phyloP scores from a whole-genome alignment of 176 grass and related monocot species.

The Alloteropsis semialata region DNA sequence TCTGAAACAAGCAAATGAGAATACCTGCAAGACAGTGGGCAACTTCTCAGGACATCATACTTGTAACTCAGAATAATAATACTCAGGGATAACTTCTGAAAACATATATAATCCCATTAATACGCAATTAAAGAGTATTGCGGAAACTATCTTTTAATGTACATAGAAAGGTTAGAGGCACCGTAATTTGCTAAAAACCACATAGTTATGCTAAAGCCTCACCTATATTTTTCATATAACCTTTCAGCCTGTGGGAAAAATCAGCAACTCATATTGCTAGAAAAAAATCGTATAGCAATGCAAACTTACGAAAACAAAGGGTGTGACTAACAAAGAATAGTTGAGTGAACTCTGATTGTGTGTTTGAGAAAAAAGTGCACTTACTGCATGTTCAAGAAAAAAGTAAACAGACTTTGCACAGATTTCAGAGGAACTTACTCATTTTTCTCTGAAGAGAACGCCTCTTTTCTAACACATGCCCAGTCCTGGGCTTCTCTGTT shows the following conservation, averaged over 20 bases:
- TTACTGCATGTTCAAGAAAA: no score
- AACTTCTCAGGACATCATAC: slow-evolving; percentile 22
- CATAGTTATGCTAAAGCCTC: neutral
- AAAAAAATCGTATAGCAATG: neutral
- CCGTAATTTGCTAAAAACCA: neutral
- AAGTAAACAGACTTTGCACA: slow-evolving; percentile 8
- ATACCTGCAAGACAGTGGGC: slow-evolving; percentile 62
- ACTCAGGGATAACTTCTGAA: neutral
- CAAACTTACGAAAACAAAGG: neutral
- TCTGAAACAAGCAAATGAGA: slow-evolving; percentile 95
- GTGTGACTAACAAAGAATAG: neutral
- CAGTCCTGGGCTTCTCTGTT: slow-evolving; percentile 79
- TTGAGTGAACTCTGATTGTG: neutral
- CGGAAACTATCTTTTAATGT: neutral
- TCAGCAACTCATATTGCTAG: neutral
- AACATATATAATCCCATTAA: neutral
- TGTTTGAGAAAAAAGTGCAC: no score
- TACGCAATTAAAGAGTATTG: neutral
- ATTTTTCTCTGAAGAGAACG: slow-evolving; percentile 86
- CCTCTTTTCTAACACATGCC: slow-evolving; percentile 80
- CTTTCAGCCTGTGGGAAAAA: neutral
- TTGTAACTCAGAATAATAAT: neutral
- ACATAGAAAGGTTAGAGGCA: neutral
- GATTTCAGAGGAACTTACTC: slow-evolving; percentile 64
- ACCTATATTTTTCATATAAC: neutral